These are phyloP conservation scores for Penicillium tannophilum DNA, from an alignment of 495 filamentous ascomycete species.

Conservation along the genomic window DNA sequence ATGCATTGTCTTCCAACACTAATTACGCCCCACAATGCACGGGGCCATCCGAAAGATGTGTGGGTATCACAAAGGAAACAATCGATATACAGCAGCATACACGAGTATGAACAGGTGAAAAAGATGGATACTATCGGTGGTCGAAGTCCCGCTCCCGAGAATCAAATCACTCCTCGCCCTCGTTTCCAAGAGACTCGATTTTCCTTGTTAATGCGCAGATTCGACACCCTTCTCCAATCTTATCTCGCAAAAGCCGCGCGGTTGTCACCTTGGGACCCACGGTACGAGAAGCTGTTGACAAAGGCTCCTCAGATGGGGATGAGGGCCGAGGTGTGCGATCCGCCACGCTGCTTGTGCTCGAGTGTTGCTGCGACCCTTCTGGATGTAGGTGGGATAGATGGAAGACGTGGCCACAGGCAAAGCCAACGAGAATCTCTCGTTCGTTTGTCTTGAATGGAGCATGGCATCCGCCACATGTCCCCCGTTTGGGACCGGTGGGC, in stretches of 20 bases:
- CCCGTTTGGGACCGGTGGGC: constrained; percentile 27
- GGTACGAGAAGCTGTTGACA: constrained; percentile 51
- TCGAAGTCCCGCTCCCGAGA: not conserved
- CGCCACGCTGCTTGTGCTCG: constrained; percentile 19
- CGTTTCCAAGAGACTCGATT: constrained; percentile 38
- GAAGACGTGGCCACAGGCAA: constrained; percentile 90
- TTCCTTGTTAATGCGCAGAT: constrained; percentile 56
- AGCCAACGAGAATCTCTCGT: constrained; percentile 79
- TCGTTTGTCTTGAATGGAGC: constrained; percentile 59
- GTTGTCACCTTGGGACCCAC: constrained; percentile 89
- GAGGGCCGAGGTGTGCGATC: constrained; percentile 36
- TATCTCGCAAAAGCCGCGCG: constrained; percentile 74
- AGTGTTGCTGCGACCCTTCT: constrained; percentile 36
- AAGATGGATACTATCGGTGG: not conserved
- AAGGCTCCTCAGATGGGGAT: constrained; percentile 26
- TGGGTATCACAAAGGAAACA: constrained; percentile 37
- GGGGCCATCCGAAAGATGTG: constrained; percentile 7
- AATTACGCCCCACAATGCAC: not conserved
- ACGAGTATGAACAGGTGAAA: constrained; percentile 9
- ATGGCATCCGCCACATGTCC: constrained; percentile 62
- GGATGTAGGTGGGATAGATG: constrained; percentile 77
- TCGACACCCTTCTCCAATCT: constrained; percentile 69
- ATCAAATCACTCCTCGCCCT: constrained; percentile 16
- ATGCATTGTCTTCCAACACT: constrained; percentile 3
- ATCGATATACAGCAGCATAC: constrained; percentile 18